These are phyloP conservation scores for Plasmodium gonderi DNA, from an alignment of 169 alveolate species.

Conservation along the genomic window DNA sequence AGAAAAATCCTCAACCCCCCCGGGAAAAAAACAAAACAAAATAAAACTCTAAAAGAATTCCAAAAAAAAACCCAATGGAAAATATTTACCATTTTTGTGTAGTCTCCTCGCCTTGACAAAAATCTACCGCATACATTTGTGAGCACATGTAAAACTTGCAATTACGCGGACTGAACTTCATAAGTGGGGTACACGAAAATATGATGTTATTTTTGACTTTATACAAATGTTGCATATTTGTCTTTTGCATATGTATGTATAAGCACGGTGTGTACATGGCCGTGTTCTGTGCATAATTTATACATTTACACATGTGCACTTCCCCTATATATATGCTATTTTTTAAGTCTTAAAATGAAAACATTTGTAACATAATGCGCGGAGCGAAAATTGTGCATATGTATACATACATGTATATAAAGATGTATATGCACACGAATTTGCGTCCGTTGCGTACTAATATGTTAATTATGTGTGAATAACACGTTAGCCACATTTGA, in stretches of 20 bases:
- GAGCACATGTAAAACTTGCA: neutral
- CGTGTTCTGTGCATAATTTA: too few relatives aligned
- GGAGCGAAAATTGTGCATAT: neutral
- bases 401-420: neutral
- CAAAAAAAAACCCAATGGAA: too few relatives aligned
- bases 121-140: neutral
- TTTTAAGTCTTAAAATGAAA: slow-evolving; percentile 10
- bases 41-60: too few relatives aligned
- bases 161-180: neutral
- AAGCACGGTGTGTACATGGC: neutral
- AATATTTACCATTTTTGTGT: slow-evolving; percentile 22
- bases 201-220: neutral
- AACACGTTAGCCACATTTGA: neutral
- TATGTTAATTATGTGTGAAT: slow-evolving; percentile 8
- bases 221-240: slow-evolving; percentile 15
- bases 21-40: too few relatives aligned
- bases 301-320: neutral
- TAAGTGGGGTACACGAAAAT: neutral
- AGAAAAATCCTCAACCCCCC: too few relatives aligned
- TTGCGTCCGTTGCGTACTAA: neutral
- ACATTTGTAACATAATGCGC: neutral
- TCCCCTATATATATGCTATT: neutral
- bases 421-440: slow-evolving; percentile 12
- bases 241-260: neutral
- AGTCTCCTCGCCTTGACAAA: neutral